phyloP scores from a whole-genome alignment of 2,329 filamentous ascomycete genomes.

The Arthrobotrys musiformis region DNA sequence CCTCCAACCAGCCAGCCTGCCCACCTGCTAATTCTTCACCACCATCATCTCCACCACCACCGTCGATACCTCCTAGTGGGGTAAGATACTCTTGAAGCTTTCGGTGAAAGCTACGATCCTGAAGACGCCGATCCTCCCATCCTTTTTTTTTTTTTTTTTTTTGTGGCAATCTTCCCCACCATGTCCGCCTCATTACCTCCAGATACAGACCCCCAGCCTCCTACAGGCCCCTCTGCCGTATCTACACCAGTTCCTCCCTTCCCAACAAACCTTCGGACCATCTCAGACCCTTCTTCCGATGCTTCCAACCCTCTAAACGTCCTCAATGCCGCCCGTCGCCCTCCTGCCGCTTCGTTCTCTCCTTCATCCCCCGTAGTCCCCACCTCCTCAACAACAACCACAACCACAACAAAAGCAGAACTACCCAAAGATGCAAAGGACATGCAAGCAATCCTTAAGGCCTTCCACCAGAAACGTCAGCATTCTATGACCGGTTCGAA shows the following conservation, averaged over 20 bases:
- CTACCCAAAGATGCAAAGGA: conserved; percentile 65
- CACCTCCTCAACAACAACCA: conserved; percentile 57
- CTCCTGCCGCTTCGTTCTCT: conserved; percentile 64
- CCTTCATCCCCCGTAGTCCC: conserved; percentile 66
- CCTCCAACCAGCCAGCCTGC: background rate
- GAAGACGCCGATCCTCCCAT: background rate
- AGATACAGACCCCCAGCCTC: conserved; percentile 32
- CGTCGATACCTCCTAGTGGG: background rate
- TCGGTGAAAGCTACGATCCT: background rate
- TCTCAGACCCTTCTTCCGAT: conserved; percentile 33
- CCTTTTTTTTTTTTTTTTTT: background rate
- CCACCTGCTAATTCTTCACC: background rate
- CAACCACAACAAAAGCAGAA: conserved; percentile 34
- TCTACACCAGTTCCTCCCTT: conserved; percentile 3
- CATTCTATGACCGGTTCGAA: conserved; percentile 66
- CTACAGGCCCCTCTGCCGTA: conserved; percentile 8
- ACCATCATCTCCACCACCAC: background rate
- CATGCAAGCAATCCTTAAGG: conserved; percentile 76
- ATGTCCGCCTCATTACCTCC: conserved; percentile 35
- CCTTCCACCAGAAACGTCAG: conserved; percentile 74
- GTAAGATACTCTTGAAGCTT: background rate
- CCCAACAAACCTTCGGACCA: conserved; percentile 30
- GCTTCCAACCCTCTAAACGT: conserved; percentile 54
- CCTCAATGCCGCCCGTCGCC: conserved; percentile 68
- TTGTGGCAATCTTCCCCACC: background rate